A percentile compares a stretch with the other conserved stretches of the same genome.
Conservation (phyloP, 768 basidiomycete genomes). For the Psilocybe cyanescens region DNA sequence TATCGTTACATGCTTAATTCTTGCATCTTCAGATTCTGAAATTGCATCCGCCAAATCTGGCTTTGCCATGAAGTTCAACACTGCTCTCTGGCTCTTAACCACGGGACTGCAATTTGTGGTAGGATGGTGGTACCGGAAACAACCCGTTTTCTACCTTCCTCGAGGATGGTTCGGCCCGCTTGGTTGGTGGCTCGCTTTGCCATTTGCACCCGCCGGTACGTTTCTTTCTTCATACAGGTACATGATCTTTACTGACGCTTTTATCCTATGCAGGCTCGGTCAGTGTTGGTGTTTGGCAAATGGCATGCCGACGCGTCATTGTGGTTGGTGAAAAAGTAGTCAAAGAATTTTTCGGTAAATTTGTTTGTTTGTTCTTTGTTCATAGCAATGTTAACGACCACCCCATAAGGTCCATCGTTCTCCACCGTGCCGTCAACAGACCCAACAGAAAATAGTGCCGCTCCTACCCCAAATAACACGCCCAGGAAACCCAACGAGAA, state of each 20-base stretch:
- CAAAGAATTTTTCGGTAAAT: slow-evolving; percentile 59
- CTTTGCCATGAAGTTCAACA: slow-evolving; percentile 75
- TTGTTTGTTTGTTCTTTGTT: background rate
- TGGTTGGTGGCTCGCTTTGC: slow-evolving; percentile 86
- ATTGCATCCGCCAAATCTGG: slow-evolving; percentile 59
- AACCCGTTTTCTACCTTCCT: slow-evolving; percentile 95
- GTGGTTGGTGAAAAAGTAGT: slow-evolving; percentile 74
- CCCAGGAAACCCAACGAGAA: slow-evolving; percentile 20
- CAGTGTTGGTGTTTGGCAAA: slow-evolving; percentile 93
- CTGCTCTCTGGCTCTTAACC: slow-evolving; percentile 81
- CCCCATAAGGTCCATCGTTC: background rate
- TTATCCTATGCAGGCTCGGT: slow-evolving; percentile 69
- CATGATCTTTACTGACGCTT: background rate
- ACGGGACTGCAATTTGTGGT: slow-evolving; percentile 83
- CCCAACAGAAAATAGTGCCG: slow-evolving; percentile 11
- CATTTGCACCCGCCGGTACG: slow-evolving; percentile 87
- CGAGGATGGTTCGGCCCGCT: slow-evolving; percentile 89
- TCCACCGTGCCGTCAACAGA: background rate
- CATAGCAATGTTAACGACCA: background rate
- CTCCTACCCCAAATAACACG: slow-evolving; percentile 28
- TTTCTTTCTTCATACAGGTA: slow-evolving; percentile 2
- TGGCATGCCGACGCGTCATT: slow-evolving; percentile 90
- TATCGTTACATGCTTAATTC: slow-evolving; percentile 4
- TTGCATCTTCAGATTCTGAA: slow-evolving; percentile 58
- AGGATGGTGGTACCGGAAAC: slow-evolving; percentile 89